These are phyloP conservation scores for Balamuthia mandrillaris DNA, from an alignment of 208 protist genomes.

Conservation along the genomic window DNA sequence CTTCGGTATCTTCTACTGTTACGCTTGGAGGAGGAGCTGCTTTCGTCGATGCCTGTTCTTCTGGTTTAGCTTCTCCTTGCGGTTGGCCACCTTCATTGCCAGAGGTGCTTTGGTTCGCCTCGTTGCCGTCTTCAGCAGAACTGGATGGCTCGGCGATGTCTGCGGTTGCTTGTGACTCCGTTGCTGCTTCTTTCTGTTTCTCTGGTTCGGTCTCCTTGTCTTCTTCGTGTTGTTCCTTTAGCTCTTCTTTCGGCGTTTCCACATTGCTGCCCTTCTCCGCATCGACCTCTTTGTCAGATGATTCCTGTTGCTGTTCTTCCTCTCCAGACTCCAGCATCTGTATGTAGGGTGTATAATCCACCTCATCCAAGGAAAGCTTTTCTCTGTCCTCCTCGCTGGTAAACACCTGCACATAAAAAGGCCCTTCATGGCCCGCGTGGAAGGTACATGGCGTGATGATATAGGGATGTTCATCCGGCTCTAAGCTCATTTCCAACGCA, in stretches of 20 bases:
- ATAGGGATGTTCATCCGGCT: background rate
- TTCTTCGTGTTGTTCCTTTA: background rate
- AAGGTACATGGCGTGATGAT: conserved; percentile 1
- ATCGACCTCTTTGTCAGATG: background rate
- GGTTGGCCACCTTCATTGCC: too few relatives aligned
- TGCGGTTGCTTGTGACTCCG: too few relatives aligned
- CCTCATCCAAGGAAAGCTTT: background rate
- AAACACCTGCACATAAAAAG: background rate
- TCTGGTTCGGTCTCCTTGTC: too few relatives aligned
- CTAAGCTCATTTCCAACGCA: background rate
- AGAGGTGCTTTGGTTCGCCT: too few relatives aligned
- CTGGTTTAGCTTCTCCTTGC: too few relatives aligned
- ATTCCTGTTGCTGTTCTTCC: background rate
- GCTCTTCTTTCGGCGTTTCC: background rate
- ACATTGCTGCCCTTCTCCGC: background rate
- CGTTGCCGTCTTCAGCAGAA: too few relatives aligned
- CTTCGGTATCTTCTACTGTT: too few relatives aligned
- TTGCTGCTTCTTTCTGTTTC: too few relatives aligned
- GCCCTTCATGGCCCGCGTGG: background rate
- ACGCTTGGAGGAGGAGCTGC: too few relatives aligned
- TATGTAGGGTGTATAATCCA: conserved; percentile 6
- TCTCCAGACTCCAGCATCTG: background rate
- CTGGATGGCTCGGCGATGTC: too few relatives aligned
- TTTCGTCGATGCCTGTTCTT: too few relatives aligned
- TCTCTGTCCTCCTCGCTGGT: background rate